Base-by-base conservation (phyloP, 2,329 filamentous ascomycete species). In the Trichoderma aggressivum region DNA sequence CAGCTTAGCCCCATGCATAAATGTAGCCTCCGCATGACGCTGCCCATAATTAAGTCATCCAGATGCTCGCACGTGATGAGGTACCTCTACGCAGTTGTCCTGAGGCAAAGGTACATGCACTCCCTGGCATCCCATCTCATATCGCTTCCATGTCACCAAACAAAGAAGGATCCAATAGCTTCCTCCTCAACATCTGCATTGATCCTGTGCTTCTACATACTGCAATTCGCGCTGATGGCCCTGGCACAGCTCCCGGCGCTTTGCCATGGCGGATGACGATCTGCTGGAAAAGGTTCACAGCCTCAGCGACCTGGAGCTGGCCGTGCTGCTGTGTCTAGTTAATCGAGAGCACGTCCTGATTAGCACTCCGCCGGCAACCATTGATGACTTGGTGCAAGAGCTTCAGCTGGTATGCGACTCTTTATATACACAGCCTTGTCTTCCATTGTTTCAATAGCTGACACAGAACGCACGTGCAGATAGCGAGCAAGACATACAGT, bases 301-400 rank as follows among this genome's bases (percentile, higher is more conserved):
- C 75, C 86, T 98, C 74, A 92, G 91, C 77, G 94, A 98, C 82
- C 86, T 98, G 53, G 94, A 98, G 82, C 88, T 98, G 72, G 96
- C 95, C 28, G 84, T 92, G 16, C 86, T 98, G 53, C 88, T 98
- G 64, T 94, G 92, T 78, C 87, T 98, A 65, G 86, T 94, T 73
- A 90, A 91, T 72, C 88, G 91, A 74, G 92, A 97, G 80, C 94
- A 98, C 80, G 97, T 94, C 82, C 90, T 98, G 76, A 89, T 98
- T 77, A 91, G 94, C 81, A 92, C 93, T 18, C 87, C 90, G 3
- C 79, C 83, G 5, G 83, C 87, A 43, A 82, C 84, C 66, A 82
- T 95, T 70, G 86, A 92, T 79, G 87, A 90, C 74, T 84, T 97
- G n/a, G 86, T 90, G 56, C 86, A 89, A 66, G 94, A 97, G 80